Conservation (phyloP, 2,329 filamentous ascomycete genomes). For the Lachnellula suecica region DNA sequence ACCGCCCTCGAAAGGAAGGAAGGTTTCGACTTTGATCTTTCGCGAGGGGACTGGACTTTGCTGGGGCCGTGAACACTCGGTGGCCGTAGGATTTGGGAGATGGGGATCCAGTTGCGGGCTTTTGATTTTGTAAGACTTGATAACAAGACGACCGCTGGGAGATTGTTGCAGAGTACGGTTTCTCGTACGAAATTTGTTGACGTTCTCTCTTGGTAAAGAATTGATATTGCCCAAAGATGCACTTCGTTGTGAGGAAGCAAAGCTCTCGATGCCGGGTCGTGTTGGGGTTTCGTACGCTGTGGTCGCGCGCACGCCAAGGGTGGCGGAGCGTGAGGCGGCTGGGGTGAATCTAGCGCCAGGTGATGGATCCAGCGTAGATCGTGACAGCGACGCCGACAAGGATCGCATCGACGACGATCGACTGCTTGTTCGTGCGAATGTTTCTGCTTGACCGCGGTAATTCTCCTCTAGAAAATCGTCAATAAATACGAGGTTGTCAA, state of each 20-base stretch:
- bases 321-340: not conserved
- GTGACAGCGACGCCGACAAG: not conserved
- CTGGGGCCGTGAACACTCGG: conserved; percentile 6
- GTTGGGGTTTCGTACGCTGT: not conserved
- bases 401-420: conserved; percentile 7
- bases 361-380: not conserved
- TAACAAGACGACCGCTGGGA: not conserved
- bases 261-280: not conserved
- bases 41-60: not conserved
- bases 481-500: conserved; percentile 13
- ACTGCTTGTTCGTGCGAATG: conserved; percentile 14
- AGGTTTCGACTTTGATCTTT: conserved; percentile 1
- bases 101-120: not conserved
- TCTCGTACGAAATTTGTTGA: not conserved
- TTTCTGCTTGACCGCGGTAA: conserved; percentile 24
- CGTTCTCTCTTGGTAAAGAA: not conserved
- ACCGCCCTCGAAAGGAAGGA: conserved; percentile 1
- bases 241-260: not conserved
- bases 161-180: not conserved
- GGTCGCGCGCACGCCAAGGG: not conserved
- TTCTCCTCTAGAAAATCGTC: conserved; percentile 24
- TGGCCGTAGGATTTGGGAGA: conserved; percentile 12
- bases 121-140: conserved; percentile 3
- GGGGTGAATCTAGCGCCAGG: not conserved
- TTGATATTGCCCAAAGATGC: not conserved